Evolutionary conservation across 768 basidiomycete genomes (phyloP).

Genomic region (Leccinum sublutescens): DNA sequence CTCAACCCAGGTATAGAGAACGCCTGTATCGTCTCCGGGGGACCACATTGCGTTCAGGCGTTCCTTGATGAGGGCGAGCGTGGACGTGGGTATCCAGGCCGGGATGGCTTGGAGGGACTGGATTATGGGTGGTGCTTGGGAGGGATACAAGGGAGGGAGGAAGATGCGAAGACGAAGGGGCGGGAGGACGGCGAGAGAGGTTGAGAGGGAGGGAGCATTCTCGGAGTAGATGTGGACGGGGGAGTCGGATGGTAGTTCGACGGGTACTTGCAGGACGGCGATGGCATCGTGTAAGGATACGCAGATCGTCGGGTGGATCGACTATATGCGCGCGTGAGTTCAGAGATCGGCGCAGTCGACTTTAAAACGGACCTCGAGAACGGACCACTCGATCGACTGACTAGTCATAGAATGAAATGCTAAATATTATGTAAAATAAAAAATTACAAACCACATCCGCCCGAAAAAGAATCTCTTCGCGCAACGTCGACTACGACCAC

Average conservation of each 20-base stretch:
- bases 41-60: slow-evolving; percentile 57
- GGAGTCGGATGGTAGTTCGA: slow-evolving; percentile 53
- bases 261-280: slow-evolving; percentile 51
- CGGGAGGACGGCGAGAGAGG: slow-evolving; percentile 55
- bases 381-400: slow-evolving; percentile 20
- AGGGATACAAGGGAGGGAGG: slow-evolving; percentile 56
- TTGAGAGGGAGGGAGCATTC: neutral
- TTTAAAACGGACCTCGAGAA: slow-evolving; percentile 25
- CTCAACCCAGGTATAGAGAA: slow-evolving; percentile 73
- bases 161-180: slow-evolving; percentile 57
- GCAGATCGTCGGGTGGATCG: slow-evolving; percentile 74
- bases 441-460: slow-evolving; percentile 6
- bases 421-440: slow-evolving; percentile 2
- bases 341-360: slow-evolving; percentile 6
- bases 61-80: slow-evolving; percentile 35
- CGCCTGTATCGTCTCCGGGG: slow-evolving; percentile 44
- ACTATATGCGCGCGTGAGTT: slow-evolving; percentile 37
- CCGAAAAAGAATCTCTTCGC: slow-evolving; percentile 21
- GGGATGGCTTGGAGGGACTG: slow-evolving; percentile 53
- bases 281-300: slow-evolving; percentile 40
- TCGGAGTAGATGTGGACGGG: slow-evolving; percentile 34
- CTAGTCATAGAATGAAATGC: neutral
- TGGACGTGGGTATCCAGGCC: slow-evolving; percentile 51
- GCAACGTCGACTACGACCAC: slow-evolving; percentile 24
- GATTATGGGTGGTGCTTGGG: slow-evolving; percentile 50